These are phyloP conservation scores for Fusarium mangiferae DNA, from an alignment of 2,329 filamentous ascomycete species.

Conservation along the genomic window DNA sequence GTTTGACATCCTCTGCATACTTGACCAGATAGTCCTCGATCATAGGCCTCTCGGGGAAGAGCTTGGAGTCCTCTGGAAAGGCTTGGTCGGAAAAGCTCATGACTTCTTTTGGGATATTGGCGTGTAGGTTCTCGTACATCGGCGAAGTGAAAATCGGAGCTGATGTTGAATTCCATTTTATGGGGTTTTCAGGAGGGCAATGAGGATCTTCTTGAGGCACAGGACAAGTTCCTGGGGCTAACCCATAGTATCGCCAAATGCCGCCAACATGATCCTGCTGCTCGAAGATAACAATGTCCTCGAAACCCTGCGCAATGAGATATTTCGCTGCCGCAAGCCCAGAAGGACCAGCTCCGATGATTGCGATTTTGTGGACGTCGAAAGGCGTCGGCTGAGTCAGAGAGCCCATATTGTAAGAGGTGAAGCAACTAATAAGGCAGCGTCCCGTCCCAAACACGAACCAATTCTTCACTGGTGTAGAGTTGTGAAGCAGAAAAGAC, in stretches of 20 bases:
- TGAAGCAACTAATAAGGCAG: not conserved
- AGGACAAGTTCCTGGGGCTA: constrained; percentile 56
- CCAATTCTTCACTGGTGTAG: not conserved
- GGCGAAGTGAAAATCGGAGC: constrained; percentile 79
- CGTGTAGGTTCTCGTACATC: constrained; percentile 83
- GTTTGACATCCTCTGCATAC: constrained; percentile 75
- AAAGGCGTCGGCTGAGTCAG: constrained; percentile 49
- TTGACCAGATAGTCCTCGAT: constrained; percentile 79
- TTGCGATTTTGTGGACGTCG: constrained; percentile 71
- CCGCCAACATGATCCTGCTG: constrained; percentile 82
- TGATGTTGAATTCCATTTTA: constrained; percentile 54
- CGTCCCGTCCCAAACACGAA: not conserved
- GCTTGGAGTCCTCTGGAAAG: constrained; percentile 71
- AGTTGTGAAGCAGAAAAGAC: not conserved
- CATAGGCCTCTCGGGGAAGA: constrained; percentile 78
- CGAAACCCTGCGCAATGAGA: constrained; percentile 76
- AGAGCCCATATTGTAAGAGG: constrained; percentile 44
- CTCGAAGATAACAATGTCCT: constrained; percentile 81
- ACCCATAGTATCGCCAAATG: constrained; percentile 82
- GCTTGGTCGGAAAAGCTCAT: constrained; percentile 82
- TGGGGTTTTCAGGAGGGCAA: constrained; percentile 70
- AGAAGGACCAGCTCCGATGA: constrained; percentile 85
- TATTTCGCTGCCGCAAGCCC: constrained; percentile 86
- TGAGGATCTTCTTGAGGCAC: constrained; percentile 78
- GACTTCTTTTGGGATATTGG: constrained; percentile 83